Base-by-base conservation (phyloP, 805 yeast genomes). In the Saccharomycopsis schoenii region DNA sequence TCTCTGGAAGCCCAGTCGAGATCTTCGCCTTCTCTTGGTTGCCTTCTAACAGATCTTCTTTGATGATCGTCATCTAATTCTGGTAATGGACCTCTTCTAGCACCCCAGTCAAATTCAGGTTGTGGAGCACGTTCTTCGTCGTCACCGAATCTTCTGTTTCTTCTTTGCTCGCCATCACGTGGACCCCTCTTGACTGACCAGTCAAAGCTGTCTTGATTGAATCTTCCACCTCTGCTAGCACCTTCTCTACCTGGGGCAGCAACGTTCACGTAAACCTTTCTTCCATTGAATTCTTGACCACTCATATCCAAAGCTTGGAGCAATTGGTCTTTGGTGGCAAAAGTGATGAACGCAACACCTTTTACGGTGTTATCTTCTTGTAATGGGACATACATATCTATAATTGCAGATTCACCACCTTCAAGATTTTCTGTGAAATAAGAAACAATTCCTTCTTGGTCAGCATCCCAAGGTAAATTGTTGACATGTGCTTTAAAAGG, bases 401-500 rank as follows among this genome's bases (percentile, higher is more conserved):
- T 75, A 61, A 89, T 82, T 58, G 83, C 77, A 41, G 29, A 56
- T 2, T 34, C 39, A n/a, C 36, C 36, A 25, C 58, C 58, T 14
- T 57, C 61, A 6, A 58, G 19, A 59, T 72, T 77, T 63, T 80
- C 82, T 67, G 81, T 85, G 61, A 88, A 80, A 77, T 86, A 87
- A 29, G 80, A 81, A 58, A 72, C 76, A 62, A 88, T 77, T 59
- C 78, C 81, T 42, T 78, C 83, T 73, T 93, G 97, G 56, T 77
- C 73, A 55, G 83, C 81, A 62, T 88, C 92, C 85, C 88, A 87
- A 63, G 97, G 89, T 70, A 94, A 82, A 76, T 92, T 91, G 71
- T 83, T 83, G 66, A 93, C 80, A 72, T 89, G 83, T n/a, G 97
- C 97, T 69, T 88, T 86, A 80, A 74, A 94, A 60, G 99, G 99